phyloP scores from a whole-genome alignment of 345 rosid species.

The Odontarrhena argentea region DNA sequence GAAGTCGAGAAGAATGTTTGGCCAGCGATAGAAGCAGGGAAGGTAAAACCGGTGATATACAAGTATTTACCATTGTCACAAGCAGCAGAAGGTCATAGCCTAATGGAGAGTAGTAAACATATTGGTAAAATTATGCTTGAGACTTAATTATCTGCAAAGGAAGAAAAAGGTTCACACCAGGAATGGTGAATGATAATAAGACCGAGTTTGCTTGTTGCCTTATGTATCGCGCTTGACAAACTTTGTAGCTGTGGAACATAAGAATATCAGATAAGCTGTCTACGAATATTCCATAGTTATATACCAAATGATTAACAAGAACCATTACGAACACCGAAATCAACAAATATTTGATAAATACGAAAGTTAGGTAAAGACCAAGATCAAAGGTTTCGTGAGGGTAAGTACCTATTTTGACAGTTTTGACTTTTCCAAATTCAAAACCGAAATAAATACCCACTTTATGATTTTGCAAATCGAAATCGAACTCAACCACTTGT shows the following conservation, averaged over 20 bases:
- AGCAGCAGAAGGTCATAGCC: constrained; percentile 74
- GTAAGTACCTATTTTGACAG: background rate
- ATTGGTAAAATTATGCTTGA: constrained; percentile 79
- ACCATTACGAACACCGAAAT: background rate
- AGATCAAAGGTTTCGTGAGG: constrained; percentile 17
- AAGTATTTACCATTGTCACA: constrained; percentile 54
- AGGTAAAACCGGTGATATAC: constrained; percentile 72
- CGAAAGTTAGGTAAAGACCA: background rate
- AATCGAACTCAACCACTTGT: background rate
- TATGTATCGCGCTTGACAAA: constrained; percentile 10
- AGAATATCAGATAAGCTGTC: constrained; percentile 18
- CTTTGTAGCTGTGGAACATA: constrained; percentile 13
- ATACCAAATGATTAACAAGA: constrained; percentile 1
- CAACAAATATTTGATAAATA: background rate
- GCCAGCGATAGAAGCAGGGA: constrained; percentile 74
- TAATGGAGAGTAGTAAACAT: constrained; percentile 78
- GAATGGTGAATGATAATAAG: constrained; percentile 3
- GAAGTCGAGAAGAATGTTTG: constrained; percentile 86
- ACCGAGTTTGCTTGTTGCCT: constrained; percentile 9
- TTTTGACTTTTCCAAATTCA: constrained; percentile 27
- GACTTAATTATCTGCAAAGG: constrained; percentile 40
- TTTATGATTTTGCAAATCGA: constrained; percentile 4
- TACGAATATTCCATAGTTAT: background rate
- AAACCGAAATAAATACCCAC: background rate
- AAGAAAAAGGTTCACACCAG: background rate